These are phyloP conservation scores for Micractinium conductrix DNA, from an alignment of 139 green algal genomes.

Conservation along the genomic window DNA sequence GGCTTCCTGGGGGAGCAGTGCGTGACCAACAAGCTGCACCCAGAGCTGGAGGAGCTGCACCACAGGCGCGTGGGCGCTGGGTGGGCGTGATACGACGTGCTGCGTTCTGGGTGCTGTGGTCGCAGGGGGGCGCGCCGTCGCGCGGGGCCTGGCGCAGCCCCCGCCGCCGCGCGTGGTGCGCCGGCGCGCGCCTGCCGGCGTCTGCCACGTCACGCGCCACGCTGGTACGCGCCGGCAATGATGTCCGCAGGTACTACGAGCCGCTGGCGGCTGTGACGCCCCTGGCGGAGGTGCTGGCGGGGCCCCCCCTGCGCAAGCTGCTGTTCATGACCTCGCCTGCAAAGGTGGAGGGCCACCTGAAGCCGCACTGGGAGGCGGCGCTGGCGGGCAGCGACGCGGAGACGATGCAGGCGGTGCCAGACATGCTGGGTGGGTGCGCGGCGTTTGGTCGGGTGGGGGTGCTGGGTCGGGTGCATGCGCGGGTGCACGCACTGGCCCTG, in stretches of 20 bases:
- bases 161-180: too few relatives aligned
- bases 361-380: conserved; percentile 63
- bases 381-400: conserved; percentile 46
- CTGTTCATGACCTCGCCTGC: conserved; percentile 82
- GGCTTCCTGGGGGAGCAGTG: conserved; percentile 92
- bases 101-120: conserved; percentile 61
- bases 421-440: conserved; percentile 80
- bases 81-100: conserved; percentile 45
- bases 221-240: too few relatives aligned
- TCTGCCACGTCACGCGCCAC: too few relatives aligned
- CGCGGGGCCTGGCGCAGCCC: too few relatives aligned
- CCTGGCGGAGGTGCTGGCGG: conserved; percentile 61
- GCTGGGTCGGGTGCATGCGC: too few relatives aligned
- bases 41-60: conserved; percentile 73
- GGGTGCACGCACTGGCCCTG: too few relatives aligned
- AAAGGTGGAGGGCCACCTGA: conserved; percentile 52
- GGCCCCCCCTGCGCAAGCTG: conserved; percentile 83
- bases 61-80: conserved; percentile 8
- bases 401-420: conserved; percentile 84
- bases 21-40: conserved; percentile 72
- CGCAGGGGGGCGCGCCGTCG: too few relatives aligned
- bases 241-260: conserved; percentile 84
- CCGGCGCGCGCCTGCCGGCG: too few relatives aligned
- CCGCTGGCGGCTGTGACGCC: conserved; percentile 64
- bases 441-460: too few relatives aligned